A percentile compares a stretch with the other conserved stretches of the same genome.
These are phyloP conservation scores for Ceratobasidium sp. DNA, from an alignment of 1,284 basidiomycete genomes.

Conservation along the genomic window DNA sequence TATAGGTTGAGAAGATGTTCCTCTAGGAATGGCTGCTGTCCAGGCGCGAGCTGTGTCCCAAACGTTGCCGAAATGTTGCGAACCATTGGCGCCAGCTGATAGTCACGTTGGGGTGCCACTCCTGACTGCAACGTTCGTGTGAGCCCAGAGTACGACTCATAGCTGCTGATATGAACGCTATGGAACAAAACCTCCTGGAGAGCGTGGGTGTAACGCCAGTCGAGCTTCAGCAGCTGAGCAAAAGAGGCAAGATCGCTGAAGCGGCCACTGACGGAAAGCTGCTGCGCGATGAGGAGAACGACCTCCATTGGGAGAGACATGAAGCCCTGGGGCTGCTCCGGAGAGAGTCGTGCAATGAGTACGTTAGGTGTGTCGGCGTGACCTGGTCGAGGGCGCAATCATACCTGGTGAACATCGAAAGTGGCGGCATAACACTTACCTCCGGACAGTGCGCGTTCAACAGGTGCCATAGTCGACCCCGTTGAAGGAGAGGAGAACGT, in stretches of 20 bases:
- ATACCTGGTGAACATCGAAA: too few species aligned
- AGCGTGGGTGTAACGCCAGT: background rate
- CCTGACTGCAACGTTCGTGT: background rate
- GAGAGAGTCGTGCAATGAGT: too few species aligned
- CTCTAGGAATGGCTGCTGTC: background rate
- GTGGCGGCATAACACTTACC: too few species aligned
- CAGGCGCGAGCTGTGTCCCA: background rate
- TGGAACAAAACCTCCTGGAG: slow-evolving; percentile 4
- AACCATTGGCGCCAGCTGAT: slow-evolving; percentile 12
- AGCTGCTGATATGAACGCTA: background rate
- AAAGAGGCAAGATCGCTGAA: slow-evolving; percentile 8
- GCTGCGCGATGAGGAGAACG: slow-evolving; percentile 47
- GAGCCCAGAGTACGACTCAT: background rate
- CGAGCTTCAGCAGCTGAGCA: background rate
- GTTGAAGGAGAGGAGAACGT: too few species aligned
- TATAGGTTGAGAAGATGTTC: slow-evolving; percentile 8
- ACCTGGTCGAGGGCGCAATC: too few species aligned
- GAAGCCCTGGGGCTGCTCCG: background rate
- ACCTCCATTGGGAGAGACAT: slow-evolving; percentile 34
- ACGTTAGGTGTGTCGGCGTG: too few species aligned
- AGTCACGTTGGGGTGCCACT: background rate
- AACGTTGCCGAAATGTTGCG: slow-evolving; percentile 5
- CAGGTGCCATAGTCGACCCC: too few species aligned
- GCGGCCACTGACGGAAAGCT: slow-evolving; percentile 44
- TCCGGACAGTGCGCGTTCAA: too few species aligned